Evolutionary conservation across 176 grass and related monocot genomes (phyloP).

Genomic region (Thalia dealbata): DNA sequence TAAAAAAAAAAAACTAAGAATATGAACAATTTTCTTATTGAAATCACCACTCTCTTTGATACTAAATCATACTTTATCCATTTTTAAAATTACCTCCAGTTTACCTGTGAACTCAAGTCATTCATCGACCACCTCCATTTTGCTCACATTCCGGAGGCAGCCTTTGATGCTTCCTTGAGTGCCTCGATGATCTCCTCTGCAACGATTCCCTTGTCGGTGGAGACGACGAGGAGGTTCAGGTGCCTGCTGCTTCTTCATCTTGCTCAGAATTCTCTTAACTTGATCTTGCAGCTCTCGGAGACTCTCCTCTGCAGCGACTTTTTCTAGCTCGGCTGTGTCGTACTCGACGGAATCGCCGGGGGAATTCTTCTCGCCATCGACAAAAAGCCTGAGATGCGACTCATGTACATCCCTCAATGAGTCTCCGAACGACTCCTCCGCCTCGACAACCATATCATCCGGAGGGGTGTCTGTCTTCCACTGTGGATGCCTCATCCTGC

Average conservation of each 20-base stretch:
- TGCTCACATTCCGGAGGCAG: slow-evolving; percentile 7
- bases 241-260: slow-evolving; percentile 16
- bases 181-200: slow-evolving; percentile 3
- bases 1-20: no score
- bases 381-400: slow-evolving; percentile 5
- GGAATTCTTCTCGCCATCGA: slow-evolving; percentile 14
- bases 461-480: slow-evolving; percentile 15
- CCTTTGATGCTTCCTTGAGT: slow-evolving; percentile 10
- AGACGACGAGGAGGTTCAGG: slow-evolving; percentile 7
- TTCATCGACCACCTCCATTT: neutral
- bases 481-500: slow-evolving; percentile 17
- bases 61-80: no score
- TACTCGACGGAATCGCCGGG: neutral
- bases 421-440: slow-evolving; percentile 7
- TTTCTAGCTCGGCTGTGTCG: neutral
- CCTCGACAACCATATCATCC: neutral
- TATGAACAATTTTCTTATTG: no score
- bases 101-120: no score
- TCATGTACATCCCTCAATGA: slow-evolving; percentile 17
- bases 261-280: slow-evolving; percentile 15
- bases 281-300: slow-evolving; percentile 19
- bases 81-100: no score
- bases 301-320: neutral
- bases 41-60: no score
- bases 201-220: neutral